phyloP scores from a whole-genome alignment of 345 rosid species.

The Brassica juncea region DNA sequence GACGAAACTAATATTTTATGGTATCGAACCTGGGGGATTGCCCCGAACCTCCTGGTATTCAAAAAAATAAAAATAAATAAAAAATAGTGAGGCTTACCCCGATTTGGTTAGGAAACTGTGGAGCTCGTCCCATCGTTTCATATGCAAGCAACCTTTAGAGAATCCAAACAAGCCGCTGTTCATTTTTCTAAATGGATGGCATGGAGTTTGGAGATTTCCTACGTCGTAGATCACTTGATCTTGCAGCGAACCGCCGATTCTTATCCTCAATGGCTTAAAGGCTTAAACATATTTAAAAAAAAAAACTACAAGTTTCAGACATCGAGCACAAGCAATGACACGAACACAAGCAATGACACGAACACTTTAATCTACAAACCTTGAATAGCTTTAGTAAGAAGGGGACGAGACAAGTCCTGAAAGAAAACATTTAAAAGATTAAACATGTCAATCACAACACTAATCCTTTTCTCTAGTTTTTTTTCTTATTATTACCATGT shows the following conservation, averaged over 20 bases:
- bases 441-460: conserved; percentile 2
- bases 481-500: conserved; percentile 56
- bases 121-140: conserved; percentile 93
- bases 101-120: conserved; percentile 58
- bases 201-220: conserved; percentile 59
- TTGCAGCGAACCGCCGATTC: conserved; percentile 97
- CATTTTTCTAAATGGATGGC: conserved; percentile 70
- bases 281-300: conserved; percentile 47
- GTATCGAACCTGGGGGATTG: no score
- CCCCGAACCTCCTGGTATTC: no score
- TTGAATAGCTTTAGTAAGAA: conserved; percentile 74
- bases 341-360: background rate
- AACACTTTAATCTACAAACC: conserved; percentile 41
- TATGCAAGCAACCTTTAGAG: conserved; percentile 87
- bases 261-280: conserved; percentile 73
- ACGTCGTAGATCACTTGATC: conserved; percentile 82
- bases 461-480: background rate
- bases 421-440: conserved; percentile 22
- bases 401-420: conserved; percentile 83
- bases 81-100: conserved; percentile 49
- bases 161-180: conserved; percentile 75
- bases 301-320: conserved; percentile 2
- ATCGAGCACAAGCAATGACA: background rate
- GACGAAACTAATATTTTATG: no score
- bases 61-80: no score